Evolutionary conservation across 1,284 basidiomycete species (phyloP), one percentile per base, ranked within the genome.

Genomic region (Rhizopogon hawkerae): DNA sequence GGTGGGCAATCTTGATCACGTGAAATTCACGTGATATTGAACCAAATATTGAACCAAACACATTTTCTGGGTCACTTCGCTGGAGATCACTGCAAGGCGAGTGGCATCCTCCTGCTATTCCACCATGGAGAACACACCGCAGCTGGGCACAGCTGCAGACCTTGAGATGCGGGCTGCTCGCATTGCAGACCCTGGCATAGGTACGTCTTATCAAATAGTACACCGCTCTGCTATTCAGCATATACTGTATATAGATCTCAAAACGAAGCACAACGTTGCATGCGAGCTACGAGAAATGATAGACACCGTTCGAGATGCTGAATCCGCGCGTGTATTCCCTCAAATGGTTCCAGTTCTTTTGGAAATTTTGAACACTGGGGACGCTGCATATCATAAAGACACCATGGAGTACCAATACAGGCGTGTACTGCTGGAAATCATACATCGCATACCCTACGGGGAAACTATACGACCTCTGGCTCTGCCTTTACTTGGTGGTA

Each of bases 201-300:
- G 84, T 81, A 53, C 49, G 71, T 53, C 35, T 35, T 49, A 31
- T 5, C 7, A 31, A 13, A 21, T 33, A 43, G 23, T 46, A 42
- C 23, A 42, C 16, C 38, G 23, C 33, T 0, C 10, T 3, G 3
- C 44, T 9, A 26, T 35, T 39, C 23, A 56, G 11, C 14, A 43
- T 47, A 16, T 16, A 26, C n/a, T 21, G 18, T 16, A 43, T 24
- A 14, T 53, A 88, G 86, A 89, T 65, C 73, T 89, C 56, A 79
- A 79, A 54, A 77, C 77, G 0, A 89, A 87, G 64, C 76, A 81
- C 61, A 71, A 72, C 5, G 75, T 81, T 36, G 89, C 89, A 43
- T 79, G 76, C 54, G 92, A 95, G 65, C 79, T 96, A 54, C 78
- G 91, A 50, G 92, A 95, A 65, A 82, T 86, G 65, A 79, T 95